Evolutionary conservation across 2,329 filamentous ascomycete genomes (phyloP).

Genomic region (Aspergillus sp.): DNA sequence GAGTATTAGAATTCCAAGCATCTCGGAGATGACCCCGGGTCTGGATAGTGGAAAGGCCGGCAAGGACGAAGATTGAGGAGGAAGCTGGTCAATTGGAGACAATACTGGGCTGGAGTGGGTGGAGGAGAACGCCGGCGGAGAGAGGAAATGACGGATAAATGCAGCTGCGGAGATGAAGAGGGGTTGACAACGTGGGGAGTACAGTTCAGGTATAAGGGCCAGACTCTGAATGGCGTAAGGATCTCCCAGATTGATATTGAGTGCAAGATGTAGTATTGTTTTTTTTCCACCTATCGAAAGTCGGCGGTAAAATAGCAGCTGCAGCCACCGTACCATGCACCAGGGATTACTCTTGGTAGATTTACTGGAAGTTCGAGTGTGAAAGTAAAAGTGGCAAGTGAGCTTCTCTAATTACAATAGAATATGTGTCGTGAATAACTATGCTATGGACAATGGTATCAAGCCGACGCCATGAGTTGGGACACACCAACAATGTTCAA

Average conservation of each 20-base stretch:
- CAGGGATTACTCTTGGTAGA: background rate
- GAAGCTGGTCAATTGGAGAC: constrained; percentile 5
- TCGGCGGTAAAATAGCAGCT: constrained; percentile 1
- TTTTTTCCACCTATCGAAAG: constrained; percentile 17
- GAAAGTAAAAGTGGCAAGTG: background rate
- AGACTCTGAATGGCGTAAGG: background rate
- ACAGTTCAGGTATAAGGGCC: no score
- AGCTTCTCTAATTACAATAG: constrained; percentile 6
- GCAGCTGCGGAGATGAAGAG: background rate
- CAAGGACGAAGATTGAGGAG: background rate
- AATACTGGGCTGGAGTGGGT: background rate
- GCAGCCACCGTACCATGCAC: background rate
- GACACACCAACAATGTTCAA: background rate
- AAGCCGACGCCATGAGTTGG: background rate
- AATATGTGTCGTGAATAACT: constrained; percentile 1
- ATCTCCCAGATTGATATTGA: background rate
- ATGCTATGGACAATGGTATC: constrained; percentile 10
- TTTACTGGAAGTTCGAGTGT: background rate
- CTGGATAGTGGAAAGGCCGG: background rate
- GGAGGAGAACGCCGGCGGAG: constrained; percentile 1
- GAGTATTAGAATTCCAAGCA: constrained; percentile 2
- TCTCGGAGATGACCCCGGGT: constrained; percentile 14
- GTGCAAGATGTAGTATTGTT: background rate
- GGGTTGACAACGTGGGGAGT: background rate
- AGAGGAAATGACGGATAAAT: constrained; percentile 14